phyloP scores from a whole-genome alignment of 2,329 filamentous ascomycete species.

The Penicillium freii region DNA sequence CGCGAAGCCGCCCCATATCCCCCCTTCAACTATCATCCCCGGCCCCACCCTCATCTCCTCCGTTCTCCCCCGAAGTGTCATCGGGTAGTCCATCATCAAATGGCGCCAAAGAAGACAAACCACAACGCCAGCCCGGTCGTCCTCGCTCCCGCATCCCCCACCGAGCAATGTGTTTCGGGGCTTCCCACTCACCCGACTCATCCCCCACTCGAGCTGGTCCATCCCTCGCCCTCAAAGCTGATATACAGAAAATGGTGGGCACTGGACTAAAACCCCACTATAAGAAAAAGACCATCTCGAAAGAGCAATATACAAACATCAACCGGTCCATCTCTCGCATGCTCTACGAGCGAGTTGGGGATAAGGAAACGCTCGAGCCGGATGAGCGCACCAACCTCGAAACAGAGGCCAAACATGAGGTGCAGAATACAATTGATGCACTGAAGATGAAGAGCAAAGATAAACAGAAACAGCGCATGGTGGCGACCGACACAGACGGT shows the following conservation, averaged over 20 bases:
- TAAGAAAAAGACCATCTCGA: slow-evolving; percentile 72
- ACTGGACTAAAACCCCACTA: slow-evolving; percentile 79
- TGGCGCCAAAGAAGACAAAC: slow-evolving; percentile 5
- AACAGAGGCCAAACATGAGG: slow-evolving; percentile 72
- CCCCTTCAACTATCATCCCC: slow-evolving; percentile 38
- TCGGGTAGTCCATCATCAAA: slow-evolving; percentile 50
- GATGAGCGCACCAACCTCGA: slow-evolving; percentile 70
- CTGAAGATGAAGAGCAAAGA: slow-evolving; percentile 26
- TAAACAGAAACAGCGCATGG: slow-evolving; percentile 21
- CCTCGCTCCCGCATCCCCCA: slow-evolving; percentile 28
- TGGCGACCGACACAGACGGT: slow-evolving; percentile 18
- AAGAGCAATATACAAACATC: slow-evolving; percentile 88
- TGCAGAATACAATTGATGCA: slow-evolving; percentile 65
- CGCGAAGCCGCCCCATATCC: slow-evolving; percentile 35
- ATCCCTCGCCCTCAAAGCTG: slow-evolving; percentile 80
- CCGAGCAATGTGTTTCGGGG: slow-evolving; percentile 19
- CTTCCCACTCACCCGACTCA: slow-evolving; percentile 55
- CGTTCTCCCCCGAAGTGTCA: slow-evolving; percentile 70
- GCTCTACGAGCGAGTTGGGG: slow-evolving; percentile 69
- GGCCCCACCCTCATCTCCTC: slow-evolving; percentile 31
- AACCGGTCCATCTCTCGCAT: slow-evolving; percentile 86
- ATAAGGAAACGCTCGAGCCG: slow-evolving; percentile 60
- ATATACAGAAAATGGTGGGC: slow-evolving; percentile 85
- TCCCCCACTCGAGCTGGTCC: slow-evolving; percentile 68
- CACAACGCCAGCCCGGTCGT: slow-evolving; percentile 15